Evolutionary conservation across 2,329 filamentous ascomycete species (phyloP), one percentile per base, ranked within the genome.

Genomic region (Fusarium bactridioides): DNA sequence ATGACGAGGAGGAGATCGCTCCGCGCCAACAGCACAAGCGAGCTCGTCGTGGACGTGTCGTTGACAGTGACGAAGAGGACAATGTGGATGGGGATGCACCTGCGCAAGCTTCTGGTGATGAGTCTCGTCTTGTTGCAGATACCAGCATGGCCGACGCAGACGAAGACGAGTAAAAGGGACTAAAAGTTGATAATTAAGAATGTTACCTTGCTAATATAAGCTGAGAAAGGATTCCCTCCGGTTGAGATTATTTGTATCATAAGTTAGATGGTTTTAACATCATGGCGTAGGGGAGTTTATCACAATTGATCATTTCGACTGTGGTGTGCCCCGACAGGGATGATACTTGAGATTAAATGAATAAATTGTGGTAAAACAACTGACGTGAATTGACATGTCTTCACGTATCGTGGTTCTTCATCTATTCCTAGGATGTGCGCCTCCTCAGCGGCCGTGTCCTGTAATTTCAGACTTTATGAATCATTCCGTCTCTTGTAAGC

Each of bases 1-100:
- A 86, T 1, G 70, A 87, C 3, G 86, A 89, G 4, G 87, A 87
- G 5, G 86, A 86, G 40, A 82, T 81, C 25, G 81, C 83, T 29
- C 79, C 81, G 58, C 83, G 83, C 58, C 81, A 82, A 69, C 81
- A 82, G 74, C 78, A 78, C 60, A 88, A 85, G 79, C 83, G 87
- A 60, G 80, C 83, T 23, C 82, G 87, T 40, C 82, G 87, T 47
- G 86, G 85, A 25, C 82, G 86, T 40, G 85, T 89, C 33, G 78
- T 89, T 43, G 86, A 89, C 59, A 87, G 86, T 56, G 87, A 89
- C 54, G 87, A 89, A 54, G 87, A 87, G 8, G 84, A 83, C 25
- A 82, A 79, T 37, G 78, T 74, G 15, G 74, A 70, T 7, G 70
- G 58, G 5, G 76, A 67, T 15, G 66, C 64, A 25, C 73, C 61